These are phyloP conservation scores for Bacterosira constricta DNA, from an alignment of 108 stramenopile genomes.

Conservation along the genomic window DNA sequence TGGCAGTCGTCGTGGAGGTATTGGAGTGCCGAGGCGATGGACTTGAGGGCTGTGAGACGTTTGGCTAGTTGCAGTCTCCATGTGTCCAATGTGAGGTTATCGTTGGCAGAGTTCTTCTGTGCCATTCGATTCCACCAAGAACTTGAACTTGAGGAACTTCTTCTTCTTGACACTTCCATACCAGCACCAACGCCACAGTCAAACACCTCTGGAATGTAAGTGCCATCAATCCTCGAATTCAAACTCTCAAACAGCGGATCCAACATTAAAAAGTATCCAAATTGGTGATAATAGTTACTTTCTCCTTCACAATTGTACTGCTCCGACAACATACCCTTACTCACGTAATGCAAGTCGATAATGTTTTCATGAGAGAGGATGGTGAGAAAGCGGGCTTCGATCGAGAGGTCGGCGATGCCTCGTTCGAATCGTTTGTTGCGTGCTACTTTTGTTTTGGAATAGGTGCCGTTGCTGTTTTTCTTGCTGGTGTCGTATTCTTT, in stretches of 20 bases:
- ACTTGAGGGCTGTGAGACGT: constrained; percentile 14
- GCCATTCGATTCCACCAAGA: neutral
- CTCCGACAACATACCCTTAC: constrained; percentile 17
- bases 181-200: neutral
- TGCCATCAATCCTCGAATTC: constrained; percentile 7
- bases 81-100: neutral
- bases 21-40: constrained; percentile 23
- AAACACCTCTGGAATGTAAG: constrained; percentile 6
- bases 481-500: no score
- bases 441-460: no score
- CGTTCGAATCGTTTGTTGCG: constrained; percentile 21
- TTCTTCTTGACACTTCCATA: neutral
- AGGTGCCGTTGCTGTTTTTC: no score
- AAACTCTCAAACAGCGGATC: constrained; percentile 37
- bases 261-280: constrained; percentile 31
- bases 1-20: constrained; percentile 30
- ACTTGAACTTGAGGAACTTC: neutral
- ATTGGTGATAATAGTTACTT: constrained; percentile 1
- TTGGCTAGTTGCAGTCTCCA: constrained; percentile 7
- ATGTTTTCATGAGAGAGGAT: constrained; percentile 32
- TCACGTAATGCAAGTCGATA: constrained; percentile 14
- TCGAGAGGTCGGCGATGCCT: constrained; percentile 44
- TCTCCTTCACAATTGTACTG: constrained; percentile 24
- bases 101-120: neutral
- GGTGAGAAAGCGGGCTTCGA: constrained; percentile 30